A percentile compares a stretch with the other conserved stretches of the same genome.
Conservation (phyloP, 106 monocot species). For the Acorus calamus region DNA sequence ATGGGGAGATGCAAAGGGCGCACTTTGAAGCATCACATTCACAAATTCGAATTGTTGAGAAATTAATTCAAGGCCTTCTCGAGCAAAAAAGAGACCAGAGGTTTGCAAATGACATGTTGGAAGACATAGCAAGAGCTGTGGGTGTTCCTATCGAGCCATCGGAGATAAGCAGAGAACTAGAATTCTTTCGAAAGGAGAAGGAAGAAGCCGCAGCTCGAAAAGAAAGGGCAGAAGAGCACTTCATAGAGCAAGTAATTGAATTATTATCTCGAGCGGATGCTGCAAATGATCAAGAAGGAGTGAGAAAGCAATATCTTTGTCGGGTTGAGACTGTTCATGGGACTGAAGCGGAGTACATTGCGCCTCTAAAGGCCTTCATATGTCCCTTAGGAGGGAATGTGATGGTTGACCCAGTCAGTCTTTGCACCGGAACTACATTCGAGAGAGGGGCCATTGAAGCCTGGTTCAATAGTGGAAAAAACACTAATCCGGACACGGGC, state of each 20-base stretch:
- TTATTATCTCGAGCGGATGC: constrained; percentile 14
- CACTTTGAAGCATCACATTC: constrained; percentile 13
- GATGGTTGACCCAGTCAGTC: constrained; percentile 22
- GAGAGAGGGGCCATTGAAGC: constrained; percentile 15
- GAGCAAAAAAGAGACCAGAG: constrained; percentile 12
- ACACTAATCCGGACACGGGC: constrained; percentile 4
- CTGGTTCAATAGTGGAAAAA: constrained; percentile 4
- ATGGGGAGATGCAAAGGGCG: constrained; percentile 15
- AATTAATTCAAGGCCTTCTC: constrained; percentile 7
- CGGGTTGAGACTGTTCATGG: background rate
- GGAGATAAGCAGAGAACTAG: constrained; percentile 16
- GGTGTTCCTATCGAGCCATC: constrained; percentile 15
- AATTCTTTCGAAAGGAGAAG: constrained; percentile 10
- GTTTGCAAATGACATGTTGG: constrained; percentile 17
- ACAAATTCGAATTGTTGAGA: constrained; percentile 9
- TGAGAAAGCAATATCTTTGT: constrained; percentile 1
- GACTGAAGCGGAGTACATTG: constrained; percentile 1
- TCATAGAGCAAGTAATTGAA: constrained; percentile 11
- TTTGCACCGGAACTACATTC: constrained; percentile 17
- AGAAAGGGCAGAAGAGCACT: constrained; percentile 11
- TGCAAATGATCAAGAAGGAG: constrained; percentile 3
- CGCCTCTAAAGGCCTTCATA: constrained; percentile 2
- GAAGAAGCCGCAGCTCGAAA: constrained; percentile 16
- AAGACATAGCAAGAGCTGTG: constrained; percentile 17
- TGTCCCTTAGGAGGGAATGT: constrained; percentile 10